Evolutionary conservation across 169 alveolate genomes (phyloP).

Genomic region (Plasmodium ovale): DNA sequence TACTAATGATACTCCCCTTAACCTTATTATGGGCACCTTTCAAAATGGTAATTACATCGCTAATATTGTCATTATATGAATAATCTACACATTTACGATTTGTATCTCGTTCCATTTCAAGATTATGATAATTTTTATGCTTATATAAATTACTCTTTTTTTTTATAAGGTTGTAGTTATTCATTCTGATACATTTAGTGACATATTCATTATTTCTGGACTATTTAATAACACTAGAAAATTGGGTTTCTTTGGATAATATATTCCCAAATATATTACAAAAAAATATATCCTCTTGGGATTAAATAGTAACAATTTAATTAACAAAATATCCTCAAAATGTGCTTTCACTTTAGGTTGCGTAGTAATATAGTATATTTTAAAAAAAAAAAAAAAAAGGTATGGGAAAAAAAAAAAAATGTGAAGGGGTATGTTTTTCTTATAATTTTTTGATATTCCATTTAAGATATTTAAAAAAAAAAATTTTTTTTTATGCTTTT

Average conservation of each 20-base stretch:
- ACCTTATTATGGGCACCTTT: neutral
- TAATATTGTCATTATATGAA: neutral
- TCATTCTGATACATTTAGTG: constrained; percentile 17
- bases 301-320: constrained; percentile 15
- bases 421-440: too few relatives aligned
- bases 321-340: too few relatives aligned
- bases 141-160: constrained; percentile 11
- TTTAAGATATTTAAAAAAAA: too few relatives aligned
- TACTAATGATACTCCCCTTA: neutral
- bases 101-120: constrained; percentile 27
- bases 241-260: constrained; percentile 1
- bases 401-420: too few relatives aligned
- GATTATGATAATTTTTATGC: constrained; percentile 10
- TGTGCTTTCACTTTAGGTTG: too few relatives aligned
- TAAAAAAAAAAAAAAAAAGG: too few relatives aligned
- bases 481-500: too few relatives aligned
- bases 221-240: constrained; percentile 6
- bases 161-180: constrained; percentile 21
- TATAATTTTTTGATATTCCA: too few relatives aligned
- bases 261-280: too few relatives aligned
- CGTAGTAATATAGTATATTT: too few relatives aligned
- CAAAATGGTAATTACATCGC: neutral
- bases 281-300: neutral
- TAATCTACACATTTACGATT: constrained; percentile 4
- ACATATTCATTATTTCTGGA: constrained; percentile 39